Conservation (phyloP, 768 basidiomycete species). For the Candolleomyces aberdarensis region DNA sequence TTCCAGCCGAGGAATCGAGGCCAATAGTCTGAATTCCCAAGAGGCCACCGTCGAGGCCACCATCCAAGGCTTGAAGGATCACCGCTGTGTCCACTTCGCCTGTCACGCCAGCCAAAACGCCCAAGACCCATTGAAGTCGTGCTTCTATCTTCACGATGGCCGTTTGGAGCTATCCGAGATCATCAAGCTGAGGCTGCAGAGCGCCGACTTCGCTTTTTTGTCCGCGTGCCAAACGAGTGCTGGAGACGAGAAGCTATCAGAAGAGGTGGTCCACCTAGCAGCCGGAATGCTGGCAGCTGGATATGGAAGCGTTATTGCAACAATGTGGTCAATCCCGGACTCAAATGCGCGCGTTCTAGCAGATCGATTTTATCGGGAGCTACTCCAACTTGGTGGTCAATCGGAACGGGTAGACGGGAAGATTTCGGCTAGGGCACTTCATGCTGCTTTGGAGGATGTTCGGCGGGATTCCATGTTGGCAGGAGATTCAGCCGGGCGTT, state of each 20-base stretch:
- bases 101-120: not conserved
- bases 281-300: constrained; percentile 7
- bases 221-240: constrained; percentile 5
- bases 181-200: not conserved
- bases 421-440: no score
- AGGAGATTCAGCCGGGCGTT: no score
- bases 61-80: no score
- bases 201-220: constrained; percentile 7
- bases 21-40: no score
- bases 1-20: no score
- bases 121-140: not conserved
- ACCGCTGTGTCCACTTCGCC: not conserved
- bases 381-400: no score
- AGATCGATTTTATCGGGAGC: no score
- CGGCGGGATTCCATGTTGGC: no score
- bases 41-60: no score
- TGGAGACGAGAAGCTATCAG: not conserved
- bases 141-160: not conserved
- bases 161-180: not conserved
- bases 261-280: constrained; percentile 6
- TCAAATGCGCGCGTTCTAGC: no score
- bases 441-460: no score
- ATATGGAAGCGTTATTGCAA: constrained; percentile 4
- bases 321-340: constrained; percentile 7
- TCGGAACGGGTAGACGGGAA: no score